These are phyloP conservation scores for Trichoderma arundinaceum DNA, from an alignment of 2,329 filamentous ascomycete species.

Conservation along the genomic window DNA sequence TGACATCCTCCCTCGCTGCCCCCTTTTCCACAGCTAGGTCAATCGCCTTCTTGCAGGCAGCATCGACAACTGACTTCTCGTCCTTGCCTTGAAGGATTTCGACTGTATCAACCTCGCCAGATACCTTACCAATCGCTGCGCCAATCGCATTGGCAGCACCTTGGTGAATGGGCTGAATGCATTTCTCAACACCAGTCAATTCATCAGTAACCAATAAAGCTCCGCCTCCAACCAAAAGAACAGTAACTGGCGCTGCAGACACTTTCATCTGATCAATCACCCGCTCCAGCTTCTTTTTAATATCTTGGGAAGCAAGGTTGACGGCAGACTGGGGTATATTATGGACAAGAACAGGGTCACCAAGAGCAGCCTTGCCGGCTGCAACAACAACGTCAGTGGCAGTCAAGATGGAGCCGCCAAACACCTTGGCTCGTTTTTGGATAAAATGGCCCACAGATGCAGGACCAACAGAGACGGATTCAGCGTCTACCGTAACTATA, in stretches of 20 bases:
- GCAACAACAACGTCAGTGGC: not conserved
- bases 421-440: not conserved
- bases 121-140: not conserved
- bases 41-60: too few species aligned
- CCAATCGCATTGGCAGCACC: not conserved
- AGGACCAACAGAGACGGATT: not conserved
- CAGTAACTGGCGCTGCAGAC: not conserved
- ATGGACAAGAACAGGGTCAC: not conserved
- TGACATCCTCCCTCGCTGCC: too few species aligned
- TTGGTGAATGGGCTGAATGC: not conserved
- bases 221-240: not conserved
- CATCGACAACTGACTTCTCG: too few species aligned
- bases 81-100: too few species aligned
- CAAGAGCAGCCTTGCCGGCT: not conserved
- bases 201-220: not conserved
- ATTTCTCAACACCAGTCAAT: not conserved
- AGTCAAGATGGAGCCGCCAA: not conserved
- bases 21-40: too few species aligned
- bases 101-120: too few species aligned
- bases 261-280: not conserved
- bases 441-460: not conserved
- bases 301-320: not conserved
- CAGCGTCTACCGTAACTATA: not conserved
- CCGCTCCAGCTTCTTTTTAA: not conserved
- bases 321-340: too few species aligned